Evolutionary conservation across 2,329 filamentous ascomycete genomes (phyloP), one percentile per base, ranked within the genome.

Genomic region (Colletotrichum sp.): DNA sequence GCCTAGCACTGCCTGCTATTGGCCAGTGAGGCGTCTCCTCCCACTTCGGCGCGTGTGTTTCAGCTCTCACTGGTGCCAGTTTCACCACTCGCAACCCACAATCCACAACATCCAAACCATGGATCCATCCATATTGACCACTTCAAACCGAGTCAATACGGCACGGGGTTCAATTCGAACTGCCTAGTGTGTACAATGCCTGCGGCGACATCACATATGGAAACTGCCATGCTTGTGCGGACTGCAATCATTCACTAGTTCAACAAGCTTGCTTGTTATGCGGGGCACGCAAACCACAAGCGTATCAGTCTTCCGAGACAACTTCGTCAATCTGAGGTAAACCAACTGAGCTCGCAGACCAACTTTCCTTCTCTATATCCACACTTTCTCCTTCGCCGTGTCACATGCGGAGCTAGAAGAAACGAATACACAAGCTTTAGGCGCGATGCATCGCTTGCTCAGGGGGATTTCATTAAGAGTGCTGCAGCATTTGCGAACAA

Each of bases 1-100:
- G 81, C 82, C 79, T 83, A 83, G 77, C 76, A 69, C 76, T n/a
- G 13, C 63, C 69, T 67, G 68, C 70, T 55, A 83, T 83, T 83
- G 82, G 82, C 69, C 75, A 52, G 66, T 32, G 69, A 71, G 66
- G 64, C 74, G 75, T 63, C 57, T 73, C 69, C 62, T 55, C 69
- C 44, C 55, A 62, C 70, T 34, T 66, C 59, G 77, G 82, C 80
- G 79, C 80, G 78, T 80, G 80, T 80, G 81, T 83, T 83, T 83
- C 79, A 80, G 70, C 63, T 67, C 66, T 59, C 39, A 76, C 77
- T 78, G 76, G 78, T 79, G 77, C 79, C 69, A 77, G 81, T 82
- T 82, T 82, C 81, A 82, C 81, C 73, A 81, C 78, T 49, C 21
- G 63, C 24, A 60, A 49, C 26, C 26, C n/a, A 21, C 28, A 21